Base-by-base conservation (phyloP, 2,329 filamentous ascomycete genomes). In the Aciculosporium take region DNA sequence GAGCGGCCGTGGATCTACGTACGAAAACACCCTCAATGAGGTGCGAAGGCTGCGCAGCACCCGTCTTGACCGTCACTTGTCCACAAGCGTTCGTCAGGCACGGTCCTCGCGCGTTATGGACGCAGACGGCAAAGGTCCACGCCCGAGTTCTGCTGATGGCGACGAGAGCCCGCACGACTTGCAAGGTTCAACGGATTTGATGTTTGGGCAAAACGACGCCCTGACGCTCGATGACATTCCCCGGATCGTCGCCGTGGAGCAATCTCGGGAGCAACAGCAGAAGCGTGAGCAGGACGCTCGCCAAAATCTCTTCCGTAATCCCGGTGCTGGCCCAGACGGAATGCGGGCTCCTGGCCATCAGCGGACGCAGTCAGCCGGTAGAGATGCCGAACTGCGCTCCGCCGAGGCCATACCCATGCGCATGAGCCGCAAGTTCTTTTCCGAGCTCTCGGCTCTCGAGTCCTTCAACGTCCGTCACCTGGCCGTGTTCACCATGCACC, bases 401-500 rank as follows among this genome's bases (percentile, higher is more conserved):
- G 61, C 56, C 7, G 77, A 82, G 27, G 63, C 64, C 7, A 65
- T 73, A 17, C 68, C 73, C 5, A 67, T 72, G 45, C 71, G 64
- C 39, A 62, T 68, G 56, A 63, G 71, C 1, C 85, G 89, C 55
- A 84, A 81, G 51, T 98, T 94, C 63, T 98, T 98, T 58, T 95
- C 91, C 0, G 91, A 98, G 57, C 72, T 98, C 5, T 94, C 91
- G 2, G 87, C 85, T 1, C 68, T 98, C 24, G 91, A 98, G 57
- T 96, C 95, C 57, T 96, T 98, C 60, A 96, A 96, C 52, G 84
- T 96, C 35, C 81, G 91, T 21, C 89, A 96, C 53, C 78, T 96
- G 43, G 91, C 91, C 8, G 91, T 98, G 5, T 68, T 98, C 45
- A 89, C 85, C 1, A 94, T 98, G 79, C 86, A 94, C 49, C 87